Base-by-base conservation (phyloP, 768 basidiomycete genomes). In the Pleurotus tuber-regium region DNA sequence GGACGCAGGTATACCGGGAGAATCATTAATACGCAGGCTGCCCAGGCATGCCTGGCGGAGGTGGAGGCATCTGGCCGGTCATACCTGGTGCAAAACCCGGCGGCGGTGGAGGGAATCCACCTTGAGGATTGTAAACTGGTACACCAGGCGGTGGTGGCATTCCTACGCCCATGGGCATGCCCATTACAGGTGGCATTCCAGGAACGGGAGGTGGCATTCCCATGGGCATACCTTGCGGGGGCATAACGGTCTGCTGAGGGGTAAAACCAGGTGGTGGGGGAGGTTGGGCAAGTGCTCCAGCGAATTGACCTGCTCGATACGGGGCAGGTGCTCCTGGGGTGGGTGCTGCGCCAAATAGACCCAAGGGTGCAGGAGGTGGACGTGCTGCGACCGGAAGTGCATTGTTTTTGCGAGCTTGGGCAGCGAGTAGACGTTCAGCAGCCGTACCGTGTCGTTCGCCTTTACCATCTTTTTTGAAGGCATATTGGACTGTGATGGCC, bases 391-490 rank as follows among this genome's bases (percentile, higher is more conserved):
- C 82, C 4, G 92, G 92, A 4, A 94, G 73, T 2, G 91, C 92
- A 58, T 95, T 94, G 70, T 96, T 94, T 71, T 96, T 97, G 58
- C 92, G 82, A 41, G 96, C 97, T 67, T 98, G 95, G 2, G 93
- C 84, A 2, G 95, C 94, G 59, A 99, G 82, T 28, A 98, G 82
- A 52, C 97, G 86, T 71, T 99, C 97, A n/a, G 97, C 95, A 12
- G 89, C 77, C 9, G 96, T 97, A 24, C 97, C 97, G 62, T 98
- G 97, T 4, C 97, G 83, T 68, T 99, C 97, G 52, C 96, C 96
- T 65, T 98, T 96, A 38, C 92, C 94, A 63, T 98, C 97, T 72
- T 98, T 98, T 73, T 99, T 98, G 80, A 98, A 98, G 2, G 97
- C 96, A 66, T 97, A 99, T 65, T 98, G 94, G 9, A 97, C 94